phyloP scores from a whole-genome alignment of 2,329 filamentous ascomycete genomes.

The Aspergillus piperis region DNA sequence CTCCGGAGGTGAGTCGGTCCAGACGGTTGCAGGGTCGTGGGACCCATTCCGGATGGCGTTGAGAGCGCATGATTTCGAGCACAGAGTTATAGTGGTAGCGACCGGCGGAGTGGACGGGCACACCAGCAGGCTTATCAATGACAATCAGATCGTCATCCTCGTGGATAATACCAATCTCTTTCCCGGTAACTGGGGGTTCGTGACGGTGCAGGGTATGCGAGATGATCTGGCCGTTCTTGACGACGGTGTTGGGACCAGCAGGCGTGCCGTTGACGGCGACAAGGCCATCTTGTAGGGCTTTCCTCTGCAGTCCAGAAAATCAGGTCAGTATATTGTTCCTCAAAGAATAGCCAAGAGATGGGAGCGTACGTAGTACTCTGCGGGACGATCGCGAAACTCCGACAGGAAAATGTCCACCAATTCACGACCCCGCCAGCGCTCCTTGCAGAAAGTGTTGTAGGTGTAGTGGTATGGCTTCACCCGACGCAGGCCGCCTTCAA shows the following conservation, averaged over 20 bases:
- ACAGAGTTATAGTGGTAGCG: conserved; percentile 96
- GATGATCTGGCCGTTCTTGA: conserved; percentile 88
- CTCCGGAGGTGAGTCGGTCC: conserved; percentile 87
- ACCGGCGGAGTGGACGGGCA: conserved; percentile 93
- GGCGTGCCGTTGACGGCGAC: conserved; percentile 81
- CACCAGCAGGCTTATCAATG: conserved; percentile 93
- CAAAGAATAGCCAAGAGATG: neutral
- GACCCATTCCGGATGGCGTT: conserved; percentile 61
- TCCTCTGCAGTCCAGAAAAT: conserved; percentile 49
- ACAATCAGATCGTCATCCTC: conserved; percentile 93
- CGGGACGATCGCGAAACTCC: conserved; percentile 86
- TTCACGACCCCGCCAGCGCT: conserved; percentile 81
- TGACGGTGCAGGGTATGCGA: conserved; percentile 94
- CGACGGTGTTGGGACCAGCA: conserved; percentile 63
- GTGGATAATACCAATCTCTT: conserved; percentile 78
- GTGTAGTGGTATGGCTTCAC: conserved; percentile 88
- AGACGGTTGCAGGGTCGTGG: conserved; percentile 85
- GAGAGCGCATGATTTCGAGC: conserved; percentile 86
- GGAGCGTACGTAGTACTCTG: conserved; percentile 75
- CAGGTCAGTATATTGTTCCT: conserved; percentile 3
- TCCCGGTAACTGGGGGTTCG: conserved; percentile 85
- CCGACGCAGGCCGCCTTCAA: conserved; percentile 79
- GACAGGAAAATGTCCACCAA: conserved; percentile 85
- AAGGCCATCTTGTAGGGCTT: conserved; percentile 76
- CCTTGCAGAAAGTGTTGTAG: conserved; percentile 93